phyloP scores from a whole-genome alignment of 345 rosid genomes.

The Populus euphratica region DNA sequence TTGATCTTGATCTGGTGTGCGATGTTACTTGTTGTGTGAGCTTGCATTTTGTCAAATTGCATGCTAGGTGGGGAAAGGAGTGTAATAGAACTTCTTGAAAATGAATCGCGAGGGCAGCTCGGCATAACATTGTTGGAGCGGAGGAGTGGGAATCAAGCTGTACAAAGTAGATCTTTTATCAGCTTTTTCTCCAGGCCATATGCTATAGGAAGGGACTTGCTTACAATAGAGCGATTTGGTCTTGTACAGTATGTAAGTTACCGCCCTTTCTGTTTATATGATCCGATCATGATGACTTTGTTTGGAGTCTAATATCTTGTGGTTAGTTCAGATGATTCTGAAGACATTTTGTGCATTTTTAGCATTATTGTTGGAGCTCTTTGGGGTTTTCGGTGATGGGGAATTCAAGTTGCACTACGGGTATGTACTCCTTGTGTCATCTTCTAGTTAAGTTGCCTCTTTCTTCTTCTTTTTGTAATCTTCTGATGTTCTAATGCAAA shows the following conservation, averaged over 20 bases:
- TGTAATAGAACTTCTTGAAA: conserved; percentile 58
- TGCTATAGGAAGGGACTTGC: conserved; percentile 59
- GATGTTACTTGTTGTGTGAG: background rate
- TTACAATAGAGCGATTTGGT: conserved; percentile 64
- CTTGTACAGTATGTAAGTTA: conserved; percentile 79
- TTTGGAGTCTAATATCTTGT: conserved; percentile 11
- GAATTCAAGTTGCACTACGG: conserved; percentile 84
- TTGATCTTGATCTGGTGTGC: background rate
- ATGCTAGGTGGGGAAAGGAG: conserved; percentile 66
- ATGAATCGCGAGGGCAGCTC: conserved; percentile 40
- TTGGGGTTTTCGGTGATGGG: conserved; percentile 74
- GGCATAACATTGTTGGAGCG: conserved; percentile 45
- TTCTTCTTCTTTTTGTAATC: background rate
- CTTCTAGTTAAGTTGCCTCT: background rate
- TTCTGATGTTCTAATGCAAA: background rate
- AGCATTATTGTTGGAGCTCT: conserved; percentile 62
- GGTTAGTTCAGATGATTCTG: conserved; percentile 69
- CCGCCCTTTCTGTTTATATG: background rate
- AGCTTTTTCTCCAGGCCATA: conserved; percentile 63
- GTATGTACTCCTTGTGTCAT: conserved; percentile 31
- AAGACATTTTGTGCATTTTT: conserved; percentile 77
- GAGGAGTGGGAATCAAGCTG: conserved; percentile 20
- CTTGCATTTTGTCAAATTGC: conserved; percentile 1
- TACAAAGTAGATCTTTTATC: conserved; percentile 31
- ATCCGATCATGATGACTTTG: background rate